These are phyloP conservation scores for Rasamsonia emersonii DNA, from an alignment of 2,329 filamentous ascomycete species.

Conservation along the genomic window DNA sequence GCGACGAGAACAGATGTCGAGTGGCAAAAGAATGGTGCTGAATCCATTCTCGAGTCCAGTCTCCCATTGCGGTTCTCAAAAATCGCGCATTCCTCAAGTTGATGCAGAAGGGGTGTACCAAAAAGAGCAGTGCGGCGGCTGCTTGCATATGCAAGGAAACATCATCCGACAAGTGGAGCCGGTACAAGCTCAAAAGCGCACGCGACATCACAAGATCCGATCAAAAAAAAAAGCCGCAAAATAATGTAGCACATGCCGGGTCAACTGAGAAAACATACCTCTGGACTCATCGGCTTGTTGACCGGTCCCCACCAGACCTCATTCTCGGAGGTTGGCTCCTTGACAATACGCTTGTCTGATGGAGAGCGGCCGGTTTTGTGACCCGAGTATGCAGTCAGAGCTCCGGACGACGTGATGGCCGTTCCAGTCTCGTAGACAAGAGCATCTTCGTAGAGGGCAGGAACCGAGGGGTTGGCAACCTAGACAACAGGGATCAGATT, in stretches of 20 bases:
- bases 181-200: conserved; percentile 9
- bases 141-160: conserved; percentile 7
- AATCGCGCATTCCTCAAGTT: conserved; percentile 9
- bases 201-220: conserved; percentile 12
- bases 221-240: conserved; percentile 7
- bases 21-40: too few species aligned
- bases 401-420: conserved; percentile 91
- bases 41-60: too few species aligned
- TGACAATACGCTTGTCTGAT: conserved; percentile 93
- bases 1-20: too few species aligned
- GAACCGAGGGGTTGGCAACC: conserved; percentile 87
- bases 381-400: conserved; percentile 93
- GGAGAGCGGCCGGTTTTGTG: conserved; percentile 97
- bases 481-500: too few species aligned
- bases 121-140: too few species aligned
- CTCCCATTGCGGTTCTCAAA: conserved; percentile 1
- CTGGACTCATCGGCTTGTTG: conserved; percentile 96
- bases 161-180: conserved; percentile 6
- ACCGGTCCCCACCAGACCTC: conserved; percentile 99
- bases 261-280: conserved; percentile 56
- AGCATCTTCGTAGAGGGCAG: conserved; percentile 97
- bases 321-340: conserved; percentile 80
- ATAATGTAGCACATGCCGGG: conserved; percentile 6
- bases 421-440: conserved; percentile 96
- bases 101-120: conserved; percentile 5